phyloP scores from a whole-genome alignment of 2,329 filamentous ascomycete species.

The Aspergillus arachidicola region DNA sequence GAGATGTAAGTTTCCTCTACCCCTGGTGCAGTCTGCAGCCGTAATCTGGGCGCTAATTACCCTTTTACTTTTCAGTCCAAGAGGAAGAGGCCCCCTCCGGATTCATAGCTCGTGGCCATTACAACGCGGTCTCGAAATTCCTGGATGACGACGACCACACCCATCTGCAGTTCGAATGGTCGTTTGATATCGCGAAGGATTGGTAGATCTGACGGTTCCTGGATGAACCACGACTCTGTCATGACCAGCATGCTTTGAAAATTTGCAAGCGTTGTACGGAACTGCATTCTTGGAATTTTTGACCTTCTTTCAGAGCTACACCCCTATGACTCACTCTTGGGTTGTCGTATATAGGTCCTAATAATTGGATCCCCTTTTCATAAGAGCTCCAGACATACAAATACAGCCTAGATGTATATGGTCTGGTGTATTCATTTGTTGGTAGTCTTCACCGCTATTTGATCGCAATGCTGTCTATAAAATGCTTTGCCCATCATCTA shows the following conservation, averaged over 20 bases:
- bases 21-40: neutral
- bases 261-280: conserved; percentile 32
- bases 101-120: conserved; percentile 86
- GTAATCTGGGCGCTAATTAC: neutral
- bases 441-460: neutral
- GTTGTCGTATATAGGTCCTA: conserved; percentile 12
- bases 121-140: conserved; percentile 86
- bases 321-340: neutral
- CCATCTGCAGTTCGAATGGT: conserved; percentile 93
- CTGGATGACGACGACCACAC: conserved; percentile 91
- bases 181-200: conserved; percentile 94
- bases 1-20: conserved; percentile 69
- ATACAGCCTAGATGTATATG: conserved; percentile 3
- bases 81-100: conserved; percentile 90
- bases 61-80: conserved; percentile 67
- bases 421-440: neutral
- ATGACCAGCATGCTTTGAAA: conserved; percentile 27
- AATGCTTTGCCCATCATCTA: conserved; percentile 27
- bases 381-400: neutral
- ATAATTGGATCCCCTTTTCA: neutral
- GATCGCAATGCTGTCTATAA: conserved; percentile 27
- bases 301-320: neutral
- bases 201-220: conserved; percentile 56
- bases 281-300: conserved; percentile 20
- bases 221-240: conserved; percentile 18